phyloP scores from a whole-genome alignment of 768 basidiomycete genomes.

The Xerocomellus amylosporus region DNA sequence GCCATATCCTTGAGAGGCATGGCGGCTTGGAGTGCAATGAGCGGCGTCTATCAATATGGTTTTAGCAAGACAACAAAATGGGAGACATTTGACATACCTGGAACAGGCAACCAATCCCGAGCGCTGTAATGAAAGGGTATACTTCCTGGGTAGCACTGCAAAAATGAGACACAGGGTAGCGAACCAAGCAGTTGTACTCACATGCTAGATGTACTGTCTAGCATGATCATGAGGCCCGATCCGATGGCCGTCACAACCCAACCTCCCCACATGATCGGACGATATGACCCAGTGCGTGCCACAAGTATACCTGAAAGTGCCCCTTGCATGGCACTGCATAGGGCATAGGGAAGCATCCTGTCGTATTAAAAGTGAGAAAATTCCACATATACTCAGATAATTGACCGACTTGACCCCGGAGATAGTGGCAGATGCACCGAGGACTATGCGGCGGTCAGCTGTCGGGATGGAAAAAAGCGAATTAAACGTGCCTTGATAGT shows the following conservation, averaged over 20 bases:
- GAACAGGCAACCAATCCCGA: slow-evolving; percentile 37
- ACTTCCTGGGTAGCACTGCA: slow-evolving; percentile 32
- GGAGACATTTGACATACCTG: slow-evolving; percentile 16
- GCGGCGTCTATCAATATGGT: slow-evolving; percentile 20
- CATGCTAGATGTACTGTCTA: slow-evolving; percentile 33
- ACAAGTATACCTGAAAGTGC: slow-evolving; percentile 27
- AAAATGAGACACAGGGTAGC: not conserved
- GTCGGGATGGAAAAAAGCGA: not conserved
- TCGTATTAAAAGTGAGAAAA: not conserved
- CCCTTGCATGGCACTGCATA: slow-evolving; percentile 22
- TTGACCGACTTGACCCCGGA: slow-evolving; percentile 31
- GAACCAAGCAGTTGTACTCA: slow-evolving; percentile 11
- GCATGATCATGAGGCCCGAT: slow-evolving; percentile 36
- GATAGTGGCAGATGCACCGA: slow-evolving; percentile 36
- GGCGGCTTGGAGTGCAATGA: slow-evolving; percentile 40
- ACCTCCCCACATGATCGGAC: slow-evolving; percentile 32
- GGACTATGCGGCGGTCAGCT: slow-evolving; percentile 18
- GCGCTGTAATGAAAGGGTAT: slow-evolving; percentile 32
- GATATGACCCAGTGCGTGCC: slow-evolving; percentile 27
- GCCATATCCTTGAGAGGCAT: slow-evolving; percentile 49
- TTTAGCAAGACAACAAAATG: not conserved
- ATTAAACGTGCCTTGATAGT: slow-evolving; percentile 33
- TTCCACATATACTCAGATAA: too few species aligned
- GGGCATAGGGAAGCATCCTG: slow-evolving; percentile 38
- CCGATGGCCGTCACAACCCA: slow-evolving; percentile 33